Base-by-base conservation (phyloP, 345 rosid species). In the Rhizophora apiculata region DNA sequence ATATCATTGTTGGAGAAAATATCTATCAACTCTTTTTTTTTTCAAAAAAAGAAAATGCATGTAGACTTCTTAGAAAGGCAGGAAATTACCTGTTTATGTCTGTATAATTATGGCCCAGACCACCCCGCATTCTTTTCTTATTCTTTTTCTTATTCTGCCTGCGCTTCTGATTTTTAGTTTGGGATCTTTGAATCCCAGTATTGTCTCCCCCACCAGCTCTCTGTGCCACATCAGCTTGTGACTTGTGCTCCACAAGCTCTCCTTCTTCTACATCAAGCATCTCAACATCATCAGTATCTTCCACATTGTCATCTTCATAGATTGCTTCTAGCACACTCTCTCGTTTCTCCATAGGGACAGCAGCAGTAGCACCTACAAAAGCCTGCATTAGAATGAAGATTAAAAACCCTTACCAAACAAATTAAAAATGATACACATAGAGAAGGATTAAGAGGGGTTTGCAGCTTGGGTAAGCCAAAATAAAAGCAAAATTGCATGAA, bases 231-330 rank as follows among this genome's bases (percentile, higher is more conserved):
- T 72, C 82, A 74, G 74, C 59, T 1, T 2, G 60, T 0, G 75
- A 34, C 27, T 63, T 77, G n/a, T 64, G 34, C n/a, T 85, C 94
- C 59, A 78, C 72, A 21, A 87, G 49, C 82, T 91, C 96, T 37
- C 97, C 97, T 77, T 94, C 98, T 77, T 91, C 97, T 2, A 80
- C 88, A 71, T 94, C 97, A 65, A 80, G 78, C 98, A 94, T 94
- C 60, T 89, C 93, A 63, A 81, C 76, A 82, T 89, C 96, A 66
- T 80, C 89, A 26, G 59, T 78, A 49, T 68, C 83, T 34, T 79
- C 89, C 7, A 79, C 78, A 3, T 76, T 76, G 21, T 62, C 81
- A 11, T 77, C 96, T 64, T 80, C 93, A 58, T 68, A 79, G 30
- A 82, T 78, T 67, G 82, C 85, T 65, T 77, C 90, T 65, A 85